A percentile compares a stretch with the other conserved stretches of the same genome.
Evolutionary conservation across 2,329 filamentous ascomycete genomes (phyloP).

Genomic region (Chaetomium globosum): DNA sequence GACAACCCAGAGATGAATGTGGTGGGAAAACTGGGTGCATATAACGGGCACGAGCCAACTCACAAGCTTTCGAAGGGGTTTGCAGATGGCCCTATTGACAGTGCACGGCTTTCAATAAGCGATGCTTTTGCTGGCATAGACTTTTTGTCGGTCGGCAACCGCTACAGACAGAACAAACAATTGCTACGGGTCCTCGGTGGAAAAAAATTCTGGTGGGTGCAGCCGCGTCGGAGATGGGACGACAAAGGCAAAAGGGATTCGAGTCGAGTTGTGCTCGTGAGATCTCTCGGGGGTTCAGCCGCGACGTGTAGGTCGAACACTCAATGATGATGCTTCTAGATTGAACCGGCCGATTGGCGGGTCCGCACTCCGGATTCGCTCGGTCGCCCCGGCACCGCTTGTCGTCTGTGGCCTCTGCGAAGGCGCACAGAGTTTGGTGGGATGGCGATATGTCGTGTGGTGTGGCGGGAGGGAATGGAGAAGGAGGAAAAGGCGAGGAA

Average conservation of each 20-base stretch:
- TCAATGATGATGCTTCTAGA: not conserved
- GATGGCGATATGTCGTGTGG: conserved; percentile 34
- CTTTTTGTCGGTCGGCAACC: conserved; percentile 21
- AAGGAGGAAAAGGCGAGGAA: conserved; percentile 31
- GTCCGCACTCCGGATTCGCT: conserved; percentile 23
- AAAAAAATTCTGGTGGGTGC: conserved; percentile 7
- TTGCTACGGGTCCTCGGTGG: conserved; percentile 11
- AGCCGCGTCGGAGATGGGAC: conserved; percentile 24
- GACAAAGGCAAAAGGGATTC: conserved; percentile 7
- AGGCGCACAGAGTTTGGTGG: conserved; percentile 33
- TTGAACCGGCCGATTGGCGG: conserved; percentile 16
- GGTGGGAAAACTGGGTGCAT: conserved; percentile 14
- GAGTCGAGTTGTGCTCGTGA: conserved; percentile 12
- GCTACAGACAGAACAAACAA: conserved; percentile 24
- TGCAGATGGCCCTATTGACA: conserved; percentile 18
- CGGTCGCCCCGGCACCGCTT: conserved; percentile 34
- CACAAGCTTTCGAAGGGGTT: conserved; percentile 23
- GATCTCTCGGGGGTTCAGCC: conserved; percentile 5
- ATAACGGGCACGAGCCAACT: conserved; percentile 29
- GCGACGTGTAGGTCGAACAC: conserved; percentile 18
- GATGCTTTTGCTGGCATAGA: conserved; percentile 22
- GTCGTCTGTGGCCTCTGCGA: conserved; percentile 35
- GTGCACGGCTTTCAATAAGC: conserved; percentile 27
- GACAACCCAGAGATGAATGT: conserved; percentile 1
- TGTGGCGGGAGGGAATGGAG: conserved; percentile 32